Conservation (phyloP, 345 rosid species). For the Rhodamnia rubescens region DNA sequence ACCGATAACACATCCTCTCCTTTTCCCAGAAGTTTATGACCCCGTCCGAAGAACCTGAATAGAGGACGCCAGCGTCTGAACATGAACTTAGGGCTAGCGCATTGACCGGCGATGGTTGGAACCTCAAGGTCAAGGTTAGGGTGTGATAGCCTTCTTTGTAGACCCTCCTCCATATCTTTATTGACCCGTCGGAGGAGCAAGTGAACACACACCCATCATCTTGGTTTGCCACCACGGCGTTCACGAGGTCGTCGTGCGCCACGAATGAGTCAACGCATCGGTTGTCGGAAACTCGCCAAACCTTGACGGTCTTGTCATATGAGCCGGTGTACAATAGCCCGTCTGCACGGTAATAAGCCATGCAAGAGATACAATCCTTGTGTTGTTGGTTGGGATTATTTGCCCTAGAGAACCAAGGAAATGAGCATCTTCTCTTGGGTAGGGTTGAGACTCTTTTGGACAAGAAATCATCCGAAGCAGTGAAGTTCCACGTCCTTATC, state of each 20-base stretch:
- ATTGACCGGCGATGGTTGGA: conserved; percentile 37
- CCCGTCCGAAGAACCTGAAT: conserved; percentile 42
- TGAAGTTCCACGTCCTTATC: conserved; percentile 32
- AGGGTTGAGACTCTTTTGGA: conserved; percentile 21
- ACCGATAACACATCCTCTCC: conserved; percentile 30
- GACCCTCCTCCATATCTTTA: conserved; percentile 39
- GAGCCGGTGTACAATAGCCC: conserved; percentile 35
- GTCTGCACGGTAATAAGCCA: conserved; percentile 37
- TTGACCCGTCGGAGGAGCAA: conserved; percentile 37
- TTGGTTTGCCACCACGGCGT: conserved; percentile 32
- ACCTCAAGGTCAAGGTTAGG: conserved; percentile 34
- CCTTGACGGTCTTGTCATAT: conserved; percentile 29
- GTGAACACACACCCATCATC: conserved; percentile 48
- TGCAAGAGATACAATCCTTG: conserved; percentile 30
- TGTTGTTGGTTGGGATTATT: conserved; percentile 17
- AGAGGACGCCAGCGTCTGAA: conserved; percentile 13
- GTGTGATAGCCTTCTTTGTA: conserved; percentile 37
- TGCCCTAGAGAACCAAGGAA: conserved; percentile 8
- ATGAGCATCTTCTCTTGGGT: conserved; percentile 14
- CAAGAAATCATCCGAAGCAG: conserved; percentile 13
- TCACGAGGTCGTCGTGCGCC: conserved; percentile 38
- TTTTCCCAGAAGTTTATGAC: conserved; percentile 43
- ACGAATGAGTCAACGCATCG: conserved; percentile 36
- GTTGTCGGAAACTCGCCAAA: conserved; percentile 27
- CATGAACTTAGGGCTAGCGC: conserved; percentile 30